Base-by-base conservation (phyloP, 306 rosid genomes). In the Crataegus laevigata region DNA sequence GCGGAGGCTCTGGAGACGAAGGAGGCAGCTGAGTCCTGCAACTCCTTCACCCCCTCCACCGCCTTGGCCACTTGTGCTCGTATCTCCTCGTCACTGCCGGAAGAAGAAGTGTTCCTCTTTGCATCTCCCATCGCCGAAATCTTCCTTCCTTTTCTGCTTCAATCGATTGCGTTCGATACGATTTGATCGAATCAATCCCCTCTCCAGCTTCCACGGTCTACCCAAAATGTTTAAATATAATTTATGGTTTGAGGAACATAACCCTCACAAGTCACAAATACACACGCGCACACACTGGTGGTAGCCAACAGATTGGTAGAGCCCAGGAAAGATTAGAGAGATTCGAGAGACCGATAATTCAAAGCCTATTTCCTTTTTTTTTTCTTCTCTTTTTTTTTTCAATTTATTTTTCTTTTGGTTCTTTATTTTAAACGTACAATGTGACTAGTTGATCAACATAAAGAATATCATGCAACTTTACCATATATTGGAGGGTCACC, bases 21-120 rank as follows among this genome's bases (percentile, higher is more conserved):
- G 66, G 83, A 63, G 0, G 93, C 71, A 15, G 89, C 88, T 1
- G 85, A 85, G 0, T 92, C 97, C 66, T 90, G 96, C 54, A 94
- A 80, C 54, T 89, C 93, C 69, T 94, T 94, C 1, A 86, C 97
- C 24, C 81, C 89, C 72, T 94, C 99, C 24, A 92, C 36, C 9
- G 81, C 91, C 61, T 72, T 80, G 24, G 63, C 88, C 17, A 89
- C 84, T 72, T 91, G 85, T 59, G 83, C 93, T 79, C 88, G 91
- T 13, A 94, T 42, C 17, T 79, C 82, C 4, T 84, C 78, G 28
- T 36, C 69, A 36, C 28, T 15, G 47, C 24, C 9, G 60, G 68
- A 8, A 55, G 59, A 50, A 19, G 40, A 59, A 25, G 57, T 18
- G 59, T 18, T 72, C 19, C 73, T 64, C 51, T 81, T 40, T 7